Conservation (phyloP, 352 stramenopile genomes). For the Phytophthora lateralis region DNA sequence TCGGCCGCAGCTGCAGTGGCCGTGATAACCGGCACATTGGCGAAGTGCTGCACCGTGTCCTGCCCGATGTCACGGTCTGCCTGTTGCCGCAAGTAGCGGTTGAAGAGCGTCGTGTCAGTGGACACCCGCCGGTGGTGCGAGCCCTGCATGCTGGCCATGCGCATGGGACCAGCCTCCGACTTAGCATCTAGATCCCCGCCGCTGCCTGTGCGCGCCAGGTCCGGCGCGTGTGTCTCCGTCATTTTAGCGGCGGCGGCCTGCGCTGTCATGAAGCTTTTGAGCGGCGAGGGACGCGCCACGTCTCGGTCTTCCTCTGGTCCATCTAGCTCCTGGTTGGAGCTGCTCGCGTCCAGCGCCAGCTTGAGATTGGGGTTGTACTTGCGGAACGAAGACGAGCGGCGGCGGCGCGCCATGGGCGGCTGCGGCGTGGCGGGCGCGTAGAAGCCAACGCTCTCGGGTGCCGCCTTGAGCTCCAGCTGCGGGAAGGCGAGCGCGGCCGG, state of each 20-base stretch:
- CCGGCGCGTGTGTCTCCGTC: conserved; percentile 10
- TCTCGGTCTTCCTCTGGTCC: conserved; percentile 17
- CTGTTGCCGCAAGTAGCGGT: conserved; percentile 60
- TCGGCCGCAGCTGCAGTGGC: conserved; percentile 22
- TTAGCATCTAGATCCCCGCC: conserved; percentile 31
- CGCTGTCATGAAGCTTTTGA: conserved; percentile 37
- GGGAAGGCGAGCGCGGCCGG: conserved; percentile 30
- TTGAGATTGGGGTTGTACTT: conserved; percentile 34
- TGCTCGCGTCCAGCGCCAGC: conserved; percentile 25
- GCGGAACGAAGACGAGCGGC: conserved; percentile 26
- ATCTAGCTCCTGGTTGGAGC: conserved; percentile 39
- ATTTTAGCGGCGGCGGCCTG: conserved; percentile 26
- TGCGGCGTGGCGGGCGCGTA: conserved; percentile 46
- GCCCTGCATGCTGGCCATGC: conserved; percentile 54
- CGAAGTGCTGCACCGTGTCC: conserved; percentile 65
- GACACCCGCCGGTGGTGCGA: conserved; percentile 73
- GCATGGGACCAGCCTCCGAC: conserved; percentile 59
- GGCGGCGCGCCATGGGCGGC: conserved; percentile 38
- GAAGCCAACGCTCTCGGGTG: conserved; percentile 5
- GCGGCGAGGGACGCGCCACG: conserved; percentile 18
- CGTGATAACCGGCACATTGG: conserved; percentile 50
- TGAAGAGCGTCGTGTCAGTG: conserved; percentile 76
- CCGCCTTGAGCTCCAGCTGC: conserved; percentile 33
- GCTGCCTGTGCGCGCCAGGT: conserved; percentile 23
- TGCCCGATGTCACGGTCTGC: conserved; percentile 59